Evolutionary conservation across 2,329 filamentous ascomycete genomes (phyloP), one percentile per base, ranked within the genome.

Genomic region (Lecanosticta acicola): DNA sequence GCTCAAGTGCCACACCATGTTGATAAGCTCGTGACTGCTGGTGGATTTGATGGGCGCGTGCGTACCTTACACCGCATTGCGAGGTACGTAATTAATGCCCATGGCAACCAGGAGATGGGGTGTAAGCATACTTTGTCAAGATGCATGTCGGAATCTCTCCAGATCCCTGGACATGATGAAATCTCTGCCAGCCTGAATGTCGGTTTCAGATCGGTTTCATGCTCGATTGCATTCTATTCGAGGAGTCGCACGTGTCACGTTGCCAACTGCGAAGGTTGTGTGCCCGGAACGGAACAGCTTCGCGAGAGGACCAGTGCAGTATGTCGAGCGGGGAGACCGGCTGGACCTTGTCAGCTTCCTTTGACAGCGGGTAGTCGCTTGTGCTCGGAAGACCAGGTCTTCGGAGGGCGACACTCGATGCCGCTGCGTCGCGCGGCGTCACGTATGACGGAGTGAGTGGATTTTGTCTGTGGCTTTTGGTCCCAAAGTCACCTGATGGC

Each of bases 131-230:
- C 24, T 29, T 29, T 29, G 24, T 29, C 24, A 29, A 11, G 24
- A 29, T 29, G 24, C 24, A 29, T 29, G 24, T 29, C 24, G 24
- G 11, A 11, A 29, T 29, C 24, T 29, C 11, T 11, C 24, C 24
- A 29, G 24, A 29, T 29, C 24, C 24, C 24, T 29, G 24, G 24
- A 29, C 24, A 29, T 29, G 24, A 29, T 38, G 10, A 19, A 38
- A 38, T 38, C 35, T 38, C 35, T 36, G 14, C 32, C 16, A 38
- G 36, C 36, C 37, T 26, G 16, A 14, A 45, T 17, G 43, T 40
- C 36, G 36, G 43, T 45, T 40, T 45, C 43, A 45, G 43, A 45
- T 45, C 36, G 36, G 43, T 39, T 33, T 39, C 43, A 34, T 39
- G 4, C 5, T 16, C 14, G 36, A 14, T 9, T 32, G n/a, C n/a